A percentile compares a stretch with the other conserved stretches of the same genome.
phyloP scores from a whole-genome alignment of 371 early-diverging fungal genomes.

The Batkoa obscura region DNA sequence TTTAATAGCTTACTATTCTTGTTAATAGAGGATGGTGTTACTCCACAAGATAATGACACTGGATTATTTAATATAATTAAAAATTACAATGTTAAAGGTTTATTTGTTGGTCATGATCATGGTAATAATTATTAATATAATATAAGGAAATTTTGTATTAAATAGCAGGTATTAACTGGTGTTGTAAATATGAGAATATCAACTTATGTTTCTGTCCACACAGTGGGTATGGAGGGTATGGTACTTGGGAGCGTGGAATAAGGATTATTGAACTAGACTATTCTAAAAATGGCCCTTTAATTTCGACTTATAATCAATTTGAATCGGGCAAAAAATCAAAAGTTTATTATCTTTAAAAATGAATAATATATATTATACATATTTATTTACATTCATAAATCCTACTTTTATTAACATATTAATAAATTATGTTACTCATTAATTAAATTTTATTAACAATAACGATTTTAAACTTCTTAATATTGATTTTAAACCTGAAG shows the following conservation, averaged over 20 bases:
- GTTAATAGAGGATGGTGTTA: neutral
- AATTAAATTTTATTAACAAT: too few relatives aligned
- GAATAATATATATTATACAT: too few relatives aligned
- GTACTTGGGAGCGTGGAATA: neutral
- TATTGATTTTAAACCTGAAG: constrained; percentile 11
- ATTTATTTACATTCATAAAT: too few relatives aligned
- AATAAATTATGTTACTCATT: too few relatives aligned
- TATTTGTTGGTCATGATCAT: constrained; percentile 1
- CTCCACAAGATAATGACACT: neutral
- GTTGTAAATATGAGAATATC: neutral
- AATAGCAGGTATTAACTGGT: neutral
- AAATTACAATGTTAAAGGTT: neutral
- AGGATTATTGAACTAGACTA: too few relatives aligned
- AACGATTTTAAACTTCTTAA: constrained; percentile 5
- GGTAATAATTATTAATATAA: neutral
- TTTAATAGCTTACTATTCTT: neutral
- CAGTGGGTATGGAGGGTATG: neutral
- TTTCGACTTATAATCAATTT: too few relatives aligned
- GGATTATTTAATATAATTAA: neutral
- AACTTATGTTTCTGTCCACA: neutral
- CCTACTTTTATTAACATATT: too few relatives aligned
- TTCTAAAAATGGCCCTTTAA: too few relatives aligned
- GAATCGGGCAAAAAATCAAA: too few relatives aligned
- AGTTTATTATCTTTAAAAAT: too few relatives aligned
- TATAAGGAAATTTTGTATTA: neutral